These are phyloP conservation scores for Mycena vitilis DNA, from an alignment of 768 basidiomycete genomes.

Conservation along the genomic window DNA sequence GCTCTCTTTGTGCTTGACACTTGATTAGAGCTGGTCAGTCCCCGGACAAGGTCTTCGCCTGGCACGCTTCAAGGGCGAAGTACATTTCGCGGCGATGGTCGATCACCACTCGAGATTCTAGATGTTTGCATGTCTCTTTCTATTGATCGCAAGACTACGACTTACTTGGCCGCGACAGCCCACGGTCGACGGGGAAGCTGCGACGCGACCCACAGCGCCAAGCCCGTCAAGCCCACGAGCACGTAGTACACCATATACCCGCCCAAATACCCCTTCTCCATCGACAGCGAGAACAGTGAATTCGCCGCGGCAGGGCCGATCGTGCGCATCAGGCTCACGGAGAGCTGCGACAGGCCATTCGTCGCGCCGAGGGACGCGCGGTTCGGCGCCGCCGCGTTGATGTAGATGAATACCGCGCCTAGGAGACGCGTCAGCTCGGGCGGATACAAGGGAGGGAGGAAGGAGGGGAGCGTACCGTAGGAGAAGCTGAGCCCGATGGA, in stretches of 20 bases:
- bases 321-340: slow-evolving; percentile 49
- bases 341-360: slow-evolving; percentile 58
- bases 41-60: too few species aligned
- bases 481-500: slow-evolving; percentile 46
- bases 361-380: slow-evolving; percentile 62
- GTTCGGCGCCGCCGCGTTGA: slow-evolving; percentile 61
- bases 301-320: slow-evolving; percentile 67
- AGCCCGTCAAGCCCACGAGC: slow-evolving; percentile 41
- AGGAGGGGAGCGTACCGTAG: slow-evolving; percentile 42
- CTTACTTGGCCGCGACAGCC: not conserved
- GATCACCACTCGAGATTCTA: too few species aligned
- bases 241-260: slow-evolving; percentile 63
- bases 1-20: too few species aligned
- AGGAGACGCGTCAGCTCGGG: not conserved
- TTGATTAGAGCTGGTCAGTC: too few species aligned
- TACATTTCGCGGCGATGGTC: too few species aligned
- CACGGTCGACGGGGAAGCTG: slow-evolving; percentile 50
- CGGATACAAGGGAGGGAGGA: slow-evolving; percentile 38
- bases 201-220: slow-evolving; percentile 41
- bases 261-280: slow-evolving; percentile 57
- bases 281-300: slow-evolving; percentile 71
- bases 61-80: too few species aligned
- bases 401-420: slow-evolving; percentile 63
- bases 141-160: too few species aligned
- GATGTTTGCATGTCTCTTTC: too few species aligned